Evolutionary conservation across 192 early-diverging fungal species (phyloP).

Genomic region (Backusella liffmaniae): DNA sequence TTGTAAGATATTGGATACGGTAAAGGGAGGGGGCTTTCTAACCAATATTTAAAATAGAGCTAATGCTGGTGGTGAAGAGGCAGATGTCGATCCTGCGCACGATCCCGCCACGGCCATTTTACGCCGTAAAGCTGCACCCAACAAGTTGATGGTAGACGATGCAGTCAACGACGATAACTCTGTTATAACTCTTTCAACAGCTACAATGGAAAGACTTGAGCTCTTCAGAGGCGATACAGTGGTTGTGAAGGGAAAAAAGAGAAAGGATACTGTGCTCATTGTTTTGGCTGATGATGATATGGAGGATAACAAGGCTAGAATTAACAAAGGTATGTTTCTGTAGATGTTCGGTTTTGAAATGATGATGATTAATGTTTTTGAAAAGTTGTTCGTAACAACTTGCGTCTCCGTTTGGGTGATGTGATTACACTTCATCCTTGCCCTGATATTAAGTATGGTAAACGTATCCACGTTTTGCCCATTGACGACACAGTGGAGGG

Average conservation of each 20-base stretch:
- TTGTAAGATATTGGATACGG: not conserved
- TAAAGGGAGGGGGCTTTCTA: not conserved
- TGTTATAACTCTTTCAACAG: slow-evolving; percentile 87
- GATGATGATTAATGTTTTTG: not conserved
- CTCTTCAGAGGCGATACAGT: slow-evolving; percentile 97
- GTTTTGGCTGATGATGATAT: slow-evolving; percentile 89
- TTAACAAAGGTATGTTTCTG: slow-evolving; percentile 72
- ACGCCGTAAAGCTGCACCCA: slow-evolving; percentile 92
- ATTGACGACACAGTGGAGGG: slow-evolving; percentile 99
- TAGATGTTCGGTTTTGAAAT: not conserved
- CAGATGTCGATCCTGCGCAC: slow-evolving; percentile 57
- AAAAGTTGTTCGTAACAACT: slow-evolving; percentile 89
- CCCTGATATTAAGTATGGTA: slow-evolving; percentile 97
- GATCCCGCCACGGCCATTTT: slow-evolving; percentile 95
- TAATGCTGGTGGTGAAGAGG: slow-evolving; percentile 51
- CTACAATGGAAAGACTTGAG: slow-evolving; percentile 89
- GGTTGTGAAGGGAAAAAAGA: slow-evolving; percentile 97
- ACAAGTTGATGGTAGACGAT: slow-evolving; percentile 99
- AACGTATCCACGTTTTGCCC: slow-evolving; percentile 94
- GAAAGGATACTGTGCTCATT: slow-evolving; percentile 95
- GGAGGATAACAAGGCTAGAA: slow-evolving; percentile 89
- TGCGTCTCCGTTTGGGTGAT: slow-evolving; percentile 95
- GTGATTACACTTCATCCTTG: slow-evolving; percentile 94
- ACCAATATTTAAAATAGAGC: slow-evolving; percentile 31
- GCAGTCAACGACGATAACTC: slow-evolving; percentile 98